A percentile compares a stretch with the other conserved stretches of the same genome.
These are phyloP conservation scores for Acanthamoeba castellanii DNA, from an alignment of 208 protist species.

Conservation along the genomic window DNA sequence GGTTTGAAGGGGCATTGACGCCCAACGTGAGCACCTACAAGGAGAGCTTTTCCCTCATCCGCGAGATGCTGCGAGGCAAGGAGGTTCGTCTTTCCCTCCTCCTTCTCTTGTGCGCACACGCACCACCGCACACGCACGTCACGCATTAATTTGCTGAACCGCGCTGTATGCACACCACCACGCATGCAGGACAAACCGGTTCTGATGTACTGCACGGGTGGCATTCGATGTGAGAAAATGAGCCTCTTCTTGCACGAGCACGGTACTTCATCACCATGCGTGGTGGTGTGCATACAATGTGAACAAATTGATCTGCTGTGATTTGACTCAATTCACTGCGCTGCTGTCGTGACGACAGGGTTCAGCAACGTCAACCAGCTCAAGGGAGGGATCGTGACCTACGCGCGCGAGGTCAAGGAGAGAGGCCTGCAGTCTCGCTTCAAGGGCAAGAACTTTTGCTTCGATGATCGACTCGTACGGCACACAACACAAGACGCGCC, in stretches of 20 bases:
- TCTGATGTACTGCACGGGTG: constrained; percentile 77
- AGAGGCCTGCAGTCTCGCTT: not conserved
- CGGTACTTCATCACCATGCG: not conserved
- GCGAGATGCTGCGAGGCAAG: constrained; percentile 24
- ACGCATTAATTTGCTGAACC: too few species aligned
- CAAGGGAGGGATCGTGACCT: constrained; percentile 27
- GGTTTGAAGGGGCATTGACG: not conserved
- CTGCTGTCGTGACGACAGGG: not conserved
- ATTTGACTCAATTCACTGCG: too few species aligned
- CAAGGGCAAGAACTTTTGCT: constrained; percentile 32
- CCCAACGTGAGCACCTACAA: constrained; percentile 38
- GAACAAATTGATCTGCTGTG: too few species aligned
- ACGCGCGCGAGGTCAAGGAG: not conserved
- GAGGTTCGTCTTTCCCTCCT: not conserved
- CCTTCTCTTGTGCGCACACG: not conserved
- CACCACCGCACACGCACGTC: not conserved
- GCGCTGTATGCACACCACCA: too few species aligned
- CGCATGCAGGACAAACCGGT: not conserved
- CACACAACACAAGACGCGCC: too few species aligned
- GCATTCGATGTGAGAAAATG: constrained; percentile 69
- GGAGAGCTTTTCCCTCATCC: constrained; percentile 8
- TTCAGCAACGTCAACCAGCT: constrained; percentile 13
- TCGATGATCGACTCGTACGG: constrained; percentile 30
- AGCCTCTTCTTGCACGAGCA: constrained; percentile 55
- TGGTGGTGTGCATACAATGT: too few species aligned